Percentiles rank a stretch among this genome's conserved stretches.
phyloP scores from a whole-genome alignment of 345 rosid genomes.

The Sonneratia caseolaris region DNA sequence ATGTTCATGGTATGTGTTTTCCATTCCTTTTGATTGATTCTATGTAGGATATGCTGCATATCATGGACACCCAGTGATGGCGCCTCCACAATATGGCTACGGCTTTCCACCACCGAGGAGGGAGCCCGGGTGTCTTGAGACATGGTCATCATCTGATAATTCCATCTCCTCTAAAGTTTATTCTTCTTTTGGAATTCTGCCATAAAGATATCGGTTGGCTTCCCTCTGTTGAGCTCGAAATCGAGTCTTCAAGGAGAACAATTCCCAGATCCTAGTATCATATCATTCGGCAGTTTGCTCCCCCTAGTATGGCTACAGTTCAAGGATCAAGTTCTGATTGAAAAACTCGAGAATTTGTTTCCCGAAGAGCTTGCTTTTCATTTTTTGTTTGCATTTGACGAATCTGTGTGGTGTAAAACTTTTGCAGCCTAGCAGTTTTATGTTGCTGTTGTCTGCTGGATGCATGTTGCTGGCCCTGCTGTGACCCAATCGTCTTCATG shows the following conservation, averaged over 20 bases:
- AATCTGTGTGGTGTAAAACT: background rate
- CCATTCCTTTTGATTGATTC: background rate
- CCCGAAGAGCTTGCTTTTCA: too few species aligned
- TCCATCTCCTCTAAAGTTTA: background rate
- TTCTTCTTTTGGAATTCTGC: background rate
- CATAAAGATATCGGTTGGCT: too few species aligned
- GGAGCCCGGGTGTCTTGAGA: constrained; percentile 38
- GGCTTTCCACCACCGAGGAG: constrained; percentile 27
- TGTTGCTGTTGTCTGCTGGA: constrained; percentile 72
- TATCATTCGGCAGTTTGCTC: too few species aligned
- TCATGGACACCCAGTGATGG: constrained; percentile 46
- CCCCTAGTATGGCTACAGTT: too few species aligned
- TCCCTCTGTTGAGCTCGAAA: too few species aligned
- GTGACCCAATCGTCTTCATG: constrained; percentile 38
- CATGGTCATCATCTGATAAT: constrained; percentile 23
- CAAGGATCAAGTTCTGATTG: too few species aligned
- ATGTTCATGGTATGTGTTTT: background rate
- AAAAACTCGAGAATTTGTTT: too few species aligned
- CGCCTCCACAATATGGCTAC: constrained; percentile 42
- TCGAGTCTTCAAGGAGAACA: too few species aligned
- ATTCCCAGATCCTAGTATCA: too few species aligned
- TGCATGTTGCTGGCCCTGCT: constrained; percentile 43
- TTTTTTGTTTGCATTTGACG: background rate
- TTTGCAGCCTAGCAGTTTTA: constrained; percentile 52
- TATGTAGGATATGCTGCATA: constrained; percentile 10